Evolutionary conservation across 768 basidiomycete species (phyloP).

Genomic region (Naganishia vishniacii): DNA sequence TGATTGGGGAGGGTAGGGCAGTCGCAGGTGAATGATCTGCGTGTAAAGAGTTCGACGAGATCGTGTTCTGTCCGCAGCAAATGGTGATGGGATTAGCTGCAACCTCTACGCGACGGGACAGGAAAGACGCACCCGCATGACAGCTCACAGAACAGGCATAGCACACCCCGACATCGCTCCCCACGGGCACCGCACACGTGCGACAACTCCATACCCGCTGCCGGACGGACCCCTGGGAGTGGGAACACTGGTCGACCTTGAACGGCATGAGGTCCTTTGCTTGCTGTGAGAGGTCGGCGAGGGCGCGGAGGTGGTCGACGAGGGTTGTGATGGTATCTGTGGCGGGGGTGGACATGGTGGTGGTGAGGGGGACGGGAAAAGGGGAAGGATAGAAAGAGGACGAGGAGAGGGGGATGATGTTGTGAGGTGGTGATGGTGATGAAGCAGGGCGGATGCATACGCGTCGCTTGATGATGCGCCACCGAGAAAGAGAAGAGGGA

Average conservation of each 20-base stretch:
- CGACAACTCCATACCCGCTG: slow-evolving; percentile 45
- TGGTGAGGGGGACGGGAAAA: neutral
- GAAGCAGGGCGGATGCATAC: no score
- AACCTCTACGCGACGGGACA: neutral
- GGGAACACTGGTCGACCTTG: slow-evolving; percentile 43
- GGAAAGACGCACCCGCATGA: slow-evolving; percentile 32
- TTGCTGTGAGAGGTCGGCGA: slow-evolving; percentile 39
- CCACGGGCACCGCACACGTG: neutral
- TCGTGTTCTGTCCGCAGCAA: slow-evolving; percentile 44
- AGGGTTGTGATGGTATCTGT: slow-evolving; percentile 36
- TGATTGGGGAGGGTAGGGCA: slow-evolving; percentile 40
- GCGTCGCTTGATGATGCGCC: no score
- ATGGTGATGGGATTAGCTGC: neutral
- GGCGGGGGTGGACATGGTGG: slow-evolving; percentile 7
- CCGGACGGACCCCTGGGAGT: slow-evolving; percentile 38
- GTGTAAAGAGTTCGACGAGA: slow-evolving; percentile 45
- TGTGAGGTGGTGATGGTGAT: neutral
- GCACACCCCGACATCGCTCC: slow-evolving; percentile 38
- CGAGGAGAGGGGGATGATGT: neutral
- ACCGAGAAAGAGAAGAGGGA: no score
- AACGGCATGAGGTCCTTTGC: slow-evolving; percentile 44
- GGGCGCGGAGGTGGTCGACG: slow-evolving; percentile 35
- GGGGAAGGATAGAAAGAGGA: no score
- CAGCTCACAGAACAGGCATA: slow-evolving; percentile 48
- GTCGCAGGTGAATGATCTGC: slow-evolving; percentile 43